Evolutionary conservation across 495 filamentous ascomycete genomes (phyloP).

Genomic region (Clohesyomyces aquaticus): DNA sequence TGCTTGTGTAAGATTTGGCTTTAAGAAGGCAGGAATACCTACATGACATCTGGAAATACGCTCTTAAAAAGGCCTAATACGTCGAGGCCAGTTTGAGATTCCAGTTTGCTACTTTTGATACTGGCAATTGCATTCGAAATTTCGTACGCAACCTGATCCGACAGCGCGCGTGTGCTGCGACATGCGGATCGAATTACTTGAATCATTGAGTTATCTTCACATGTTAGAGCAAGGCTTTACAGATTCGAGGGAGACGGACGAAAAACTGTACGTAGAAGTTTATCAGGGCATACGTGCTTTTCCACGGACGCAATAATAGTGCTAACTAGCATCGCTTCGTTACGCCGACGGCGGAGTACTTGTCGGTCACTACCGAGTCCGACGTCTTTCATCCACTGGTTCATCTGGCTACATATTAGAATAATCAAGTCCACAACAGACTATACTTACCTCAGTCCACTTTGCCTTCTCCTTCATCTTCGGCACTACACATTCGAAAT

Average conservation of each 20-base stretch:
- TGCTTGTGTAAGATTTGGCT: neutral
- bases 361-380: neutral
- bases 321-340: neutral
- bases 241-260: neutral
- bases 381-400: neutral
- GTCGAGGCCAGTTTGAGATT: neutral
- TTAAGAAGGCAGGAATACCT: neutral
- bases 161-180: no score
- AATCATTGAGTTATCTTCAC: neutral
- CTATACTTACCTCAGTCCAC: neutral
- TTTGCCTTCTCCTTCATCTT: neutral
- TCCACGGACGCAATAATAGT: neutral
- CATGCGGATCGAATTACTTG: neutral
- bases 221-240: neutral
- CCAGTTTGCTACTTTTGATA: neutral
- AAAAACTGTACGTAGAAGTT: neutral
- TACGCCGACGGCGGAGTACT: neutral
- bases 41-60: neutral
- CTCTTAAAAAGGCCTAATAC: neutral
- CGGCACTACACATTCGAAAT: neutral
- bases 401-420: neutral
- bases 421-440: neutral
- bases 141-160: no score
- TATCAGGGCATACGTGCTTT: neutral
- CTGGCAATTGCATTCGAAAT: neutral